Evolutionary conservation across 345 rosid species (phyloP).

Genomic region (Camelina sativa): DNA sequence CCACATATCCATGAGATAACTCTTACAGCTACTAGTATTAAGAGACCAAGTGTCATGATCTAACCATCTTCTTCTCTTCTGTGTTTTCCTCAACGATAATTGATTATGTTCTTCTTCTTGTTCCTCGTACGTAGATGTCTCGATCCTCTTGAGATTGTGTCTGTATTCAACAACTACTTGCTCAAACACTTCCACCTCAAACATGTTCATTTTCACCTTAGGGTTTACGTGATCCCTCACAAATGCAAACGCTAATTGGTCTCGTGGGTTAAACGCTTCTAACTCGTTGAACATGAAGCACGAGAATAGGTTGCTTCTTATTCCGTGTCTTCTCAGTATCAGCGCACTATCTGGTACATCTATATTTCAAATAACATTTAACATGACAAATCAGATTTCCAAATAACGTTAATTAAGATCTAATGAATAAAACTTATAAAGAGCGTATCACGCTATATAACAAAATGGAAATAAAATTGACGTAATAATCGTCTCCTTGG

Average conservation of each 20-base stretch:
- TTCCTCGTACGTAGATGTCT: constrained; percentile 31
- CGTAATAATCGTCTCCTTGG: not conserved
- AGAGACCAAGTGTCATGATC: constrained; percentile 41
- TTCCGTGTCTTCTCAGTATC: constrained; percentile 70
- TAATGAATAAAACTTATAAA: not conserved
- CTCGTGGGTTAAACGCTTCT: constrained; percentile 84
- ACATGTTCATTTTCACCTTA: constrained; percentile 69
- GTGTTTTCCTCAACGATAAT: constrained; percentile 34
- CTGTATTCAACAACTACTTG: constrained; percentile 70
- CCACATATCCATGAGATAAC: constrained; percentile 68
- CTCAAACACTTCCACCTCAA: constrained; percentile 79
- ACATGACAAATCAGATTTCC: not conserved
- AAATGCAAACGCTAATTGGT: constrained; percentile 78
- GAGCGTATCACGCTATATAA: not conserved
- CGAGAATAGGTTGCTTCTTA: constrained; percentile 68
- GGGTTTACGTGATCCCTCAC: constrained; percentile 71
- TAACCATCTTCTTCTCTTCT: constrained; percentile 29
- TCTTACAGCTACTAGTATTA: constrained; percentile 58
- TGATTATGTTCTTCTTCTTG: constrained; percentile 13
- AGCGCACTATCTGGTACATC: constrained; percentile 88
- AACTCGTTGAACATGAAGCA: constrained; percentile 85
- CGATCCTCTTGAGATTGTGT: constrained; percentile 58
- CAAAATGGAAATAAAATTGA: not conserved
- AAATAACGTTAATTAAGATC: not conserved
- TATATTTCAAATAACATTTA: constrained; percentile 44